Evolutionary conservation across 2,329 filamentous ascomycete genomes (phyloP), one percentile per base, ranked within the genome.

Genomic region (Hawksworthiomyces lignivorus): DNA sequence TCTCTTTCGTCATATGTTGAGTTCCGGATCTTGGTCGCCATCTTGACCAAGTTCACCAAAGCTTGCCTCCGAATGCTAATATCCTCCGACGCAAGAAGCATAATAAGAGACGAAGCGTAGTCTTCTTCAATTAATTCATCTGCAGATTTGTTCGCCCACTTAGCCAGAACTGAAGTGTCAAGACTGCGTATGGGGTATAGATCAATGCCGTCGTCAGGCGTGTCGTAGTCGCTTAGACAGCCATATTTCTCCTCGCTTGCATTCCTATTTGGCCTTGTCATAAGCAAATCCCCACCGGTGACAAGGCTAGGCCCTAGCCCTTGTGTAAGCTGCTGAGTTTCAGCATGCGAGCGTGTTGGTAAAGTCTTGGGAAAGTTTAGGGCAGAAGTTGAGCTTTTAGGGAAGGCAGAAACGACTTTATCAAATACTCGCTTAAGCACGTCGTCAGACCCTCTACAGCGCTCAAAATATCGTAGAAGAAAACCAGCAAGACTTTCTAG

Each of bases 71-170:
- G 77, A 50, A 95, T 83, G 57, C 84, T 82, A 27, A 70, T 67
- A 54, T 92, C 79, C 35, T 79, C 65, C 0, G 88, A 94, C 41
- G 78, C 82, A 10, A 96, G 70, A 52, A 90, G 83, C 26, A 82
- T 69, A 35, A 94, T 70, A 22, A 97, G 65, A 3, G 78, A 73
- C 12, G 74, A 70, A 18, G 86, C 71, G 52, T 85, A 75, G 7
- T 83, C 84, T 49, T 92, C 84, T 52, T 92, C 86, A 8, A 94
- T 68, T 1, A 87, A 75, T 54, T 89, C 80, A 32, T 89, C 84
- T 0, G 86, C 67, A 24, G 86, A 82, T 56, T 94, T 90, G 48
- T 77, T 73, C 31, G 75, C 70, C 87, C 87, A 95, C 54, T 68
- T 77, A 5, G 68, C 58, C 12, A 82, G 62, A 0, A 71, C 67